These are phyloP conservation scores for Trichoderma endophyticum DNA, from an alignment of 2,329 filamentous ascomycete species.

Conservation along the genomic window DNA sequence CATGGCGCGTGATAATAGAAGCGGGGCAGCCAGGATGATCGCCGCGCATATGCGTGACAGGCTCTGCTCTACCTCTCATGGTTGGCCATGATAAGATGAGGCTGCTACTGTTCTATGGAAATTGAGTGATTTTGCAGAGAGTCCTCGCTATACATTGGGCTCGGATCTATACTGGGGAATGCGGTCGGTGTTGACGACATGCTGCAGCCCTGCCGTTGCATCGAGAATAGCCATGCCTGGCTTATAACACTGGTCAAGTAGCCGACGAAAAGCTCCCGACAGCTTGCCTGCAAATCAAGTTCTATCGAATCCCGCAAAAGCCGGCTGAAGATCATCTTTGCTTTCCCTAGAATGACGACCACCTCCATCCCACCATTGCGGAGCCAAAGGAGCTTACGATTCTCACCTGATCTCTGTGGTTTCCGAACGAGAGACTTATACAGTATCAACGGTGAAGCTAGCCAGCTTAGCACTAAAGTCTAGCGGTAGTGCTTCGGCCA, in stretches of 20 bases:
- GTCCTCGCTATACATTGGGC: neutral
- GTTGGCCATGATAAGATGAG: neutral
- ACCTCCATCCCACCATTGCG: neutral
- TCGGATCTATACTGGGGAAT: too few species aligned
- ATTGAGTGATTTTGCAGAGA: neutral
- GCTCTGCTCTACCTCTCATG: neutral
- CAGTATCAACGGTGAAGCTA: neutral
- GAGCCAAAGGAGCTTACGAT: neutral
- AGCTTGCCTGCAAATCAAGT: neutral
- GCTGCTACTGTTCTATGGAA: neutral
- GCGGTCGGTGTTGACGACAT: neutral
- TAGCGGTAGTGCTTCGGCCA: neutral
- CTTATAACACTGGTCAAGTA: neutral
- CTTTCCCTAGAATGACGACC: slow-evolving; percentile 10
- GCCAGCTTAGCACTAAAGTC: neutral
- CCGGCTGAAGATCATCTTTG: slow-evolving; percentile 3
- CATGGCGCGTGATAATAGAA: slow-evolving; percentile 15
- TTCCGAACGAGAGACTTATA: neutral
- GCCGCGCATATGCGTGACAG: slow-evolving; percentile 15
- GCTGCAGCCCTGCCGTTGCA: neutral
- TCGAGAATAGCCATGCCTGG: neutral
- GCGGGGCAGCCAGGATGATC: slow-evolving; percentile 9
- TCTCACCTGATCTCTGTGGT: neutral
- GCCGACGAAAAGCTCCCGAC: neutral
- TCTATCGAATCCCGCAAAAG: neutral